Evolutionary conservation across 495 filamentous ascomycete genomes (phyloP).

Genomic region (Amorphotheca resinae): DNA sequence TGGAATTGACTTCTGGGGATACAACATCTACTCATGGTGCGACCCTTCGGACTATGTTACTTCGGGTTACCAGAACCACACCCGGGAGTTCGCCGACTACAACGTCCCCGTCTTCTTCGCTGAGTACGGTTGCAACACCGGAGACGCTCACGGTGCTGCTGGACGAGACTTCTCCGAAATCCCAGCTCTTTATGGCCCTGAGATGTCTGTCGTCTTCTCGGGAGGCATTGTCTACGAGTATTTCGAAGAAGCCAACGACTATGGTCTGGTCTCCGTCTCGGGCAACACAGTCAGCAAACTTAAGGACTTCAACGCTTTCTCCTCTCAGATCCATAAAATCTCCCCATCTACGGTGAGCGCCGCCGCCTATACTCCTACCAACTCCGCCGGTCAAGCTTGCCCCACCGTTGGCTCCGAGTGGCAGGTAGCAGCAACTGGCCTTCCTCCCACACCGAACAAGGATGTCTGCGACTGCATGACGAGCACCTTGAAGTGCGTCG

Average conservation of each 20-base stretch:
- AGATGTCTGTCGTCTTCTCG: slow-evolving; percentile 57
- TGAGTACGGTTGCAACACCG: slow-evolving; percentile 61
- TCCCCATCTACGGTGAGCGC: slow-evolving; percentile 44
- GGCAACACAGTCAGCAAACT: slow-evolving; percentile 39
- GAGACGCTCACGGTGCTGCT: slow-evolving; percentile 27
- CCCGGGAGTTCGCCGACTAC: slow-evolving; percentile 47
- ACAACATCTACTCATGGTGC: slow-evolving; percentile 67
- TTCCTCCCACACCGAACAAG: slow-evolving; percentile 56
- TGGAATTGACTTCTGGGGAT: slow-evolving; percentile 65
- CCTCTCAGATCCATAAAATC: slow-evolving; percentile 44
- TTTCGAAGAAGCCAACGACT: slow-evolving; percentile 53
- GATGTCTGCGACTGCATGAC: slow-evolving; percentile 57
- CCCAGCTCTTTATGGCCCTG: slow-evolving; percentile 40
- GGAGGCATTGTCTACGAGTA: slow-evolving; percentile 71
- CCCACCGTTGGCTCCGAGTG: slow-evolving; percentile 43
- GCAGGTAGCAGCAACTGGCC: slow-evolving; percentile 40
- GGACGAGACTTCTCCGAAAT: slow-evolving; percentile 52
- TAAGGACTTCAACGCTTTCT: slow-evolving; percentile 50
- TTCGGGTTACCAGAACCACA: slow-evolving; percentile 48
- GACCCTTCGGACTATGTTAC: slow-evolving; percentile 40
- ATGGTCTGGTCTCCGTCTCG: slow-evolving; percentile 47
- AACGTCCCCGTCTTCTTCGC: slow-evolving; percentile 63
- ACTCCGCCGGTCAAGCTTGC: slow-evolving; percentile 49
- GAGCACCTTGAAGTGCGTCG: slow-evolving; percentile 42
- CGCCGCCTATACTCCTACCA: slow-evolving; percentile 52